These are phyloP conservation scores for Lentinula aciculospora DNA, from an alignment of 768 basidiomycete species.

Conservation along the genomic window DNA sequence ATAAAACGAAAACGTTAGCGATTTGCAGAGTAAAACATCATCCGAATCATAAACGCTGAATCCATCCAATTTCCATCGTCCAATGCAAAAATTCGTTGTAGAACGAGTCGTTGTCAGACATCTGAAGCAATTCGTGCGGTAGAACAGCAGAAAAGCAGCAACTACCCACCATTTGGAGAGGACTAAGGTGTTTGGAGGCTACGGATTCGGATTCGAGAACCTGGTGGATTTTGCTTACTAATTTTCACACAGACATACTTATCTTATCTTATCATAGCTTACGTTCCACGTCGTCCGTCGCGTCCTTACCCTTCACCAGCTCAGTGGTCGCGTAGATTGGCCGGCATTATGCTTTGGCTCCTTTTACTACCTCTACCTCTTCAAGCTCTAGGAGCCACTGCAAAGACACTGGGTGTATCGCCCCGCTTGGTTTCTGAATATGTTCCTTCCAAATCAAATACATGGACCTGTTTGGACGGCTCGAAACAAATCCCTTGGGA, in stretches of 20 bases:
- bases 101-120: not conserved
- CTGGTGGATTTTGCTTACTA: not conserved
- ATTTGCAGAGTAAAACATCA: conserved; percentile 18
- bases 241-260: not conserved
- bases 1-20: conserved; percentile 17
- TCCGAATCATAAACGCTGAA: conserved; percentile 27
- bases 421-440: conserved; percentile 56
- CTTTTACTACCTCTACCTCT: not conserved
- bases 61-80: conserved; percentile 25
- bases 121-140: not conserved
- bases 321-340: not conserved
- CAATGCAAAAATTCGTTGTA: not conserved
- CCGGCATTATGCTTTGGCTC: conserved; percentile 1
- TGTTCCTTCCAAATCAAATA: conserved; percentile 40
- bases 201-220: not conserved
- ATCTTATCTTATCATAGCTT: not conserved
- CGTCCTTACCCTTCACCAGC: not conserved
- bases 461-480: conserved; percentile 80
- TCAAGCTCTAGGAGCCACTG: conserved; percentile 20
- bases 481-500: conserved; percentile 72
- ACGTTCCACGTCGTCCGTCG: not conserved
- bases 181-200: not conserved
- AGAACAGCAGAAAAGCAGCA: not conserved
- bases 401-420: conserved; percentile 53
- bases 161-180: conserved; percentile 3